Evolutionary conservation across 2,329 filamentous ascomycete species (phyloP), one percentile per base, ranked within the genome.

Genomic region (Tolypocladium amazonense): DNA sequence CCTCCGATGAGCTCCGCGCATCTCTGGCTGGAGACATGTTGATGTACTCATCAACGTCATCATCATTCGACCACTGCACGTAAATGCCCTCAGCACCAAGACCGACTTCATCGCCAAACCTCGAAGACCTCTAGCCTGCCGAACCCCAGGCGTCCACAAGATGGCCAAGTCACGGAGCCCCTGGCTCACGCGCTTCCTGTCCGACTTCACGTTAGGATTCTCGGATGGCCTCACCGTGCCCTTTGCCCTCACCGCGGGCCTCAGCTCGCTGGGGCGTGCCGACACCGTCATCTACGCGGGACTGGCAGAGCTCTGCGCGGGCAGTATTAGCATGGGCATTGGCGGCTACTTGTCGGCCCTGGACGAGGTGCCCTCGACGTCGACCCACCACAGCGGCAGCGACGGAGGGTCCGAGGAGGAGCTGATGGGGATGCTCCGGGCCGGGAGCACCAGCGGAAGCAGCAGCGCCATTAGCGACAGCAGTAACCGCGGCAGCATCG

Each of bases 151-250:
- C 50, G 4, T 30, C 11, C 27, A n/a, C 23, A 27, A 11, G 6
- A 70, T 67, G 65, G 62, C 60, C 25, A 62, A 59, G 18, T 58
- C 65, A 3, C 62, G 65, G 14, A 71, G 63, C n/a, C 72, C 71
- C 3, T 63, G 63, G 1, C 64, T 73, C 23, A 67, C 70, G 1
- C 73, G 74, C 15, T 78, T 85, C 62, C 72, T 86, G 15, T 79
- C 81, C 45, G 86, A 90, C 72, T 83, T 87, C 60, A 90, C 88
- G 1, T 83, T 90, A 62, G 88, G 88, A 27, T 84, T 90, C 63
- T 85, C 88, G 0, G 88, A 91, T 73, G 88, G 88, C 15, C 76
- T 90, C 61, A 90, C 88, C 0, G 88, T 90, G 0, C 88, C 88
- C 0, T 90, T 91, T 67, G 88, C 88, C 23, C 76, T 90, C 23